A percentile compares a stretch with the other conserved stretches of the same genome.
These are phyloP conservation scores for Fusarium annulatum DNA, from an alignment of 2,329 filamentous ascomycete species.

Conservation along the genomic window DNA sequence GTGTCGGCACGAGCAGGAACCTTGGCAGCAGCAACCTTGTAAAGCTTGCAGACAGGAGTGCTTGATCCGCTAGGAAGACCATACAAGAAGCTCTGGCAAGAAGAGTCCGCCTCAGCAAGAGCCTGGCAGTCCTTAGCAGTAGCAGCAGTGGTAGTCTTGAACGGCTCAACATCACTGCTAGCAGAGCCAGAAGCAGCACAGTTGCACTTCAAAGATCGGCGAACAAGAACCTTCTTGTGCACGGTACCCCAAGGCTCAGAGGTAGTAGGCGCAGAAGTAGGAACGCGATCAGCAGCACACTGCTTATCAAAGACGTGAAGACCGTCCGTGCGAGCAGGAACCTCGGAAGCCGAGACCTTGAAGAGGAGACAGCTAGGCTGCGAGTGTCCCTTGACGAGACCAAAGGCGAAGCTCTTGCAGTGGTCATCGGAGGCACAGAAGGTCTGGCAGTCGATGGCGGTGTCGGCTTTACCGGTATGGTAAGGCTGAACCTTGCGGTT, in stretches of 20 bases:
- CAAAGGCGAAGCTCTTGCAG: slow-evolving; percentile 11
- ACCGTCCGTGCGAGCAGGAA: slow-evolving; percentile 1
- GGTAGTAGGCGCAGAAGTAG: slow-evolving; percentile 3
- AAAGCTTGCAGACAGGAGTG: slow-evolving; percentile 13
- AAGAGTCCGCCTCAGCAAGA: slow-evolving; percentile 2
- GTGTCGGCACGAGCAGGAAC: not conserved
- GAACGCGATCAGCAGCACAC: not conserved
- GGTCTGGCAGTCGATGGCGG: slow-evolving; percentile 5
- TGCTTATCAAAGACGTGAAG: slow-evolving; percentile 12
- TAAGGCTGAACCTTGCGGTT: slow-evolving; percentile 1
- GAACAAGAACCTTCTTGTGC: not conserved
- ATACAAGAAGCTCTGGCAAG: slow-evolving; percentile 5
- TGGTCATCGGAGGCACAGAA: slow-evolving; percentile 3
- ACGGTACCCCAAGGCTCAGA: slow-evolving; percentile 2
- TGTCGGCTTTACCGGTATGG: not conserved
- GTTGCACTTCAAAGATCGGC: slow-evolving; percentile 5
- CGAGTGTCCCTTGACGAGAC: not conserved
- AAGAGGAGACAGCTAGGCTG: slow-evolving; percentile 4
- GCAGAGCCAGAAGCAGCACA: slow-evolving; percentile 8
- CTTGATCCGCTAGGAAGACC: not conserved
- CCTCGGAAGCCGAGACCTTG: not conserved
- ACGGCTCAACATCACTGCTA: not conserved
- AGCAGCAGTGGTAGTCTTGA: not conserved
- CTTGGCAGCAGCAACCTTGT: slow-evolving; percentile 7
- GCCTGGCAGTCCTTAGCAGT: slow-evolving; percentile 7